phyloP scores from a whole-genome alignment of 1,284 basidiomycete genomes.

The Trametes pubescens region DNA sequence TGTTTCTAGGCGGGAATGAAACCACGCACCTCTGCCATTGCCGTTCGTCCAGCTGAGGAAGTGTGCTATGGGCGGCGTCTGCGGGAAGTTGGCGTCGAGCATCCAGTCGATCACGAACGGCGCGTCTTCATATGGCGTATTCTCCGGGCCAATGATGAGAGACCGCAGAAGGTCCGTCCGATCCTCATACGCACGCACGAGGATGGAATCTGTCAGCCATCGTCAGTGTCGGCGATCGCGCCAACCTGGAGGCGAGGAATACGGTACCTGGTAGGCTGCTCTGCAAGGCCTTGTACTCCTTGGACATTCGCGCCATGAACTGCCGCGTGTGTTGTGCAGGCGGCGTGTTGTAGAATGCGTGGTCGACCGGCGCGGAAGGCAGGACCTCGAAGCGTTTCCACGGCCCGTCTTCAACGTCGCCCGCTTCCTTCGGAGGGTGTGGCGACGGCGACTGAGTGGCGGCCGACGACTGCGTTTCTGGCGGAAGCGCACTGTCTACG shows the following conservation, averaged over 20 bases:
- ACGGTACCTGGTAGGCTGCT: conserved; percentile 81
- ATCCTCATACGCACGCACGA: conserved; percentile 82
- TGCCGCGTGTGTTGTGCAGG: conserved; percentile 71
- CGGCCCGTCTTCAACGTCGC: conserved; percentile 39
- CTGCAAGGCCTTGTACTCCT: conserved; percentile 85
- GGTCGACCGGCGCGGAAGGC: conserved; percentile 78
- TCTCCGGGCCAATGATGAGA: conserved; percentile 92
- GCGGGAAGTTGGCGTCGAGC: conserved; percentile 88
- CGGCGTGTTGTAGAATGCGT: conserved; percentile 75
- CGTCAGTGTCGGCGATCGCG: conserved; percentile 3
- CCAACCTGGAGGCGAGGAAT: not conserved
- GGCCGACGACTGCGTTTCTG: conserved; percentile 27
- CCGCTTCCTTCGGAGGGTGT: conserved; percentile 41
- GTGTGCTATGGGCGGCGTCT: conserved; percentile 87
- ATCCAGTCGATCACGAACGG: conserved; percentile 96
- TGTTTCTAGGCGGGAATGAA: not conserved
- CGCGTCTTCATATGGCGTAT: conserved; percentile 93
- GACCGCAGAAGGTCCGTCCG: conserved; percentile 87
- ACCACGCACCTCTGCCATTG: conserved; percentile 80
- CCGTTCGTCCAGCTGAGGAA: conserved; percentile 96
- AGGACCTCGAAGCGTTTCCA: conserved; percentile 86
- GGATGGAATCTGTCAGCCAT: conserved; percentile 62
- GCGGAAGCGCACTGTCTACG: conserved; percentile 18
- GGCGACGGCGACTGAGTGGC: conserved; percentile 34
- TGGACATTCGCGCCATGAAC: conserved; percentile 79